phyloP scores from a whole-genome alignment of 441 rosid species.

The Breynia disticha region DNA sequence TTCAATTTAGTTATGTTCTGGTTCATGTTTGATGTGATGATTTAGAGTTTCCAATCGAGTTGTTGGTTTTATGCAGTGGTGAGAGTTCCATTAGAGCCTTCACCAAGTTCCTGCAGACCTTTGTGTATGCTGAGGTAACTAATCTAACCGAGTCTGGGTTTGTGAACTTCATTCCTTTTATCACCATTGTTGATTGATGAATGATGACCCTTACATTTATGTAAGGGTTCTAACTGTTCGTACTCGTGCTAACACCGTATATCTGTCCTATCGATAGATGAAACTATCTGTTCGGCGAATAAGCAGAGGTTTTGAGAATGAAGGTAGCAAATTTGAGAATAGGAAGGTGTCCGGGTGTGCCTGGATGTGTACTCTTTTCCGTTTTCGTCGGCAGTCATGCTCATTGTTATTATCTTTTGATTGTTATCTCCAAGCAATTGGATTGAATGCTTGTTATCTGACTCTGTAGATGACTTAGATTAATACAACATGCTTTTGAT shows the following conservation, averaged over 20 bases:
- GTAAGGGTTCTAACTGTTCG: conserved; percentile 9
- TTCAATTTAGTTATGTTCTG: neutral
- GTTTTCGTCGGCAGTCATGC: neutral
- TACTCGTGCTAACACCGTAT: conserved; percentile 17
- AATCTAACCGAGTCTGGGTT: conserved; percentile 52
- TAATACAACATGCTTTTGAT: too few relatives aligned
- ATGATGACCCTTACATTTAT: neutral
- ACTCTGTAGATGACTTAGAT: neutral
- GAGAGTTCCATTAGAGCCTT: conserved; percentile 34
- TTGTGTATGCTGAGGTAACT: conserved; percentile 61
- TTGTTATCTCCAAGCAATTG: neutral
- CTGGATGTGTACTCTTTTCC: too few relatives aligned
- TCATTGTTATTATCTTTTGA: neutral
- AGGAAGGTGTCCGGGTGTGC: conserved; percentile 7
- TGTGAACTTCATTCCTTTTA: conserved; percentile 5
- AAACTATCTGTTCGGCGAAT: conserved; percentile 7
- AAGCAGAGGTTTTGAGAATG: conserved; percentile 3
- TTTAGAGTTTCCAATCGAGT: conserved; percentile 21
- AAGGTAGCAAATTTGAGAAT: conserved; percentile 8
- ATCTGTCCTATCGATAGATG: conserved; percentile 28
- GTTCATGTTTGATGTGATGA: conserved; percentile 10
- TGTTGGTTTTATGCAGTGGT: conserved; percentile 48
- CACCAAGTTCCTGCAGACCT: conserved; percentile 36
- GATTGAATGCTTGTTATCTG: neutral
- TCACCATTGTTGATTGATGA: neutral